Evolutionary conservation across 768 basidiomycete species (phyloP).

Genomic region (Boletus rufocinnamomeus): DNA sequence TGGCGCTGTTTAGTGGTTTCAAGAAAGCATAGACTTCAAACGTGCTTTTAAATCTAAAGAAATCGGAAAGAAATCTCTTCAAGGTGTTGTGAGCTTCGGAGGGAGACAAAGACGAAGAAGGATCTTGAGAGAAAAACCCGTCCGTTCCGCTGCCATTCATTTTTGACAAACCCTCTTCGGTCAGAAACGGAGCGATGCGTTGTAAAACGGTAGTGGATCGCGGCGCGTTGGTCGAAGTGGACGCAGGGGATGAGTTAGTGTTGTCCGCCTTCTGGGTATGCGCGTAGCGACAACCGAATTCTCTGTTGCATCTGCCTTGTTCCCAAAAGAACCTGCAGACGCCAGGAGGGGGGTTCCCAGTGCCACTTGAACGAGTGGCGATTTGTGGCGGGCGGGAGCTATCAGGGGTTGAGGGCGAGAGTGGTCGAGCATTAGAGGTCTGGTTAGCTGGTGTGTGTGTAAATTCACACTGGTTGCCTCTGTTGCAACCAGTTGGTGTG

Average conservation of each 20-base stretch:
- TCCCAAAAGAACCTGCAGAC: constrained; percentile 52
- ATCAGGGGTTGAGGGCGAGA: constrained; percentile 11
- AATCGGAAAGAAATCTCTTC: constrained; percentile 44
- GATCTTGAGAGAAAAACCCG: constrained; percentile 41
- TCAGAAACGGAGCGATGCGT: constrained; percentile 47
- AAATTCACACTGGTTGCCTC: constrained; percentile 44
- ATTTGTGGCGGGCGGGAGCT: constrained; percentile 2
- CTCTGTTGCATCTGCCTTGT: constrained; percentile 46
- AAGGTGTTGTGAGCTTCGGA: constrained; percentile 49
- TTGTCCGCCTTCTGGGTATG: constrained; percentile 34
- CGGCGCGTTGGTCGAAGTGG: constrained; percentile 4
- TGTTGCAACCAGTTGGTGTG: constrained; percentile 48
- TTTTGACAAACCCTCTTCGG: constrained; percentile 46
- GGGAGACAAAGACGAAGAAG: constrained; percentile 39
- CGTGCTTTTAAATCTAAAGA: constrained; percentile 43
- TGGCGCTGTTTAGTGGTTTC: constrained; percentile 39
- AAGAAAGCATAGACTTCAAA: constrained; percentile 51
- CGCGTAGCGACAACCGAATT: constrained; percentile 46
- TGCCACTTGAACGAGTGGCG: constrained; percentile 3
- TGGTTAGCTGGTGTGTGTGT: constrained; percentile 24
- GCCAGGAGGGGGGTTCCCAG: constrained; percentile 31
- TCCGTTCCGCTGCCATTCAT: constrained; percentile 45
- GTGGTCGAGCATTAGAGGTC: constrained; percentile 6
- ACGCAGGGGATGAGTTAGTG: constrained; percentile 7
- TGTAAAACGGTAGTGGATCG: constrained; percentile 22